phyloP scores from a whole-genome alignment of 2,329 filamentous ascomycete genomes.

The Clonostachys sp. region DNA sequence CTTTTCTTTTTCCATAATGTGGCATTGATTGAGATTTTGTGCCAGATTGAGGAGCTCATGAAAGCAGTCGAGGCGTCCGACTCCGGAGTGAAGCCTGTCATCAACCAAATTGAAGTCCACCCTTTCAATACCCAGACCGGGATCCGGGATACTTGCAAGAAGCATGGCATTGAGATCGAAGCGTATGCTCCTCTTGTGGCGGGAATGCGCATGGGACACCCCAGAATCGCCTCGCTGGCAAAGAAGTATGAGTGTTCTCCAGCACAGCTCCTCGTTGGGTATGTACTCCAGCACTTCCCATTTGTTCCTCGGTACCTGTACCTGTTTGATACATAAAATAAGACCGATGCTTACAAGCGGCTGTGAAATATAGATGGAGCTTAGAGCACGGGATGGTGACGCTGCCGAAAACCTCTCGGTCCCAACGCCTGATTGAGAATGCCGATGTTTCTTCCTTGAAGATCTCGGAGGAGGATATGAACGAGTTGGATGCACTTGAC shows the following conservation, averaged over 20 bases:
- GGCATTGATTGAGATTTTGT: not conserved
- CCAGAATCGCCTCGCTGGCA: constrained; percentile 55
- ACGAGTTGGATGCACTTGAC: constrained; percentile 58
- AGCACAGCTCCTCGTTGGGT: constrained; percentile 67
- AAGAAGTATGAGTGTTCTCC: constrained; percentile 66
- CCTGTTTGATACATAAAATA: not conserved
- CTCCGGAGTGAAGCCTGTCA: constrained; percentile 58
- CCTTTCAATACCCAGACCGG: constrained; percentile 72
- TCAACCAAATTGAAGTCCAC: constrained; percentile 81
- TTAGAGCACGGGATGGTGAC: constrained; percentile 70
- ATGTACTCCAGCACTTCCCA: constrained; percentile 3
- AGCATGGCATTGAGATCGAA: constrained; percentile 66
- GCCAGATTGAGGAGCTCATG: constrained; percentile 64
- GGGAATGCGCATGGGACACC: constrained; percentile 65
- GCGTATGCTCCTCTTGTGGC: constrained; percentile 77
- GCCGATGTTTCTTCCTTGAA: constrained; percentile 54
- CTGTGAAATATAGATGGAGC: constrained; percentile 53
- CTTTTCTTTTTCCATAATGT: not conserved
- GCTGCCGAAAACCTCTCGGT: constrained; percentile 66
- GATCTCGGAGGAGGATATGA: constrained; percentile 60
- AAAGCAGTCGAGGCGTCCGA: constrained; percentile 32
- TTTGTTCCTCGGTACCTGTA: not conserved
- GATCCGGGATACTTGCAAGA: constrained; percentile 62
- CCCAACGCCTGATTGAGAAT: constrained; percentile 62
- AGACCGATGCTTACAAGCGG: not conserved